Base-by-base conservation (phyloP, 306 rosid genomes). In the Gleditsia sinensis region DNA sequence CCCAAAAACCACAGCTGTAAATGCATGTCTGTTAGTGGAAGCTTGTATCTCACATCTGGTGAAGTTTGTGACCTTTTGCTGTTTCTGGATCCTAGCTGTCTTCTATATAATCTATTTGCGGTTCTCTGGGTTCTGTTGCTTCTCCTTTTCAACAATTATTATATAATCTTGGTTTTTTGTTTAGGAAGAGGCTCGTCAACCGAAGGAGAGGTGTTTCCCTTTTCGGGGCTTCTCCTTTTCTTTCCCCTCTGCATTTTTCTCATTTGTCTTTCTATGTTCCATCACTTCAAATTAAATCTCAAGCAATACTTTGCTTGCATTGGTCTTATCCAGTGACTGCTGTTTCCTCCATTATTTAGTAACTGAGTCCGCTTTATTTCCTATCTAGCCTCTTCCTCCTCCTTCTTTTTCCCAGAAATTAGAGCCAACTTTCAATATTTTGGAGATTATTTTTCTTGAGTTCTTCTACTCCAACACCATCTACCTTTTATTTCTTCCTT, bases 221-320 rank as follows among this genome's bases (percentile, higher is more conserved):
- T 83, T 90, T 79, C 53, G 72, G 83, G 69, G 62, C 55, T 81
- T 82, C 79, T 69, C 75, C 83, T 78, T 76, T 78, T 78, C 72
- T 72, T 68, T 43, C 75, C 67, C 82, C 64, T 37, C 79, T 88
- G 84, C 82, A 75, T 74, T 86, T 85, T 84, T 84, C 90, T 88
- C 76, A 74, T 85, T 84, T 88, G 90, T 84, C 96, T 83, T 82
- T 84, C 95, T 77, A 72, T 86, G 91, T 81, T 88, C 87, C 81
- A 78, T 87, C 96, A 75, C 87, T 83, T 87, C 90, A 76, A 40
- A 68, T 71, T 70, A 55, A 23, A 6, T 51, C 36, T 72, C 34
- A 19, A 51, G 10, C 73, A 33, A 60, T 56, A 71, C 42, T 67
- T 78, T 59, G 25, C 48, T 75, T 67, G 16, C 78, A 49, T 57